phyloP scores from a whole-genome alignment of 2,329 filamentous ascomycete species.

The Alternaria dauci region DNA sequence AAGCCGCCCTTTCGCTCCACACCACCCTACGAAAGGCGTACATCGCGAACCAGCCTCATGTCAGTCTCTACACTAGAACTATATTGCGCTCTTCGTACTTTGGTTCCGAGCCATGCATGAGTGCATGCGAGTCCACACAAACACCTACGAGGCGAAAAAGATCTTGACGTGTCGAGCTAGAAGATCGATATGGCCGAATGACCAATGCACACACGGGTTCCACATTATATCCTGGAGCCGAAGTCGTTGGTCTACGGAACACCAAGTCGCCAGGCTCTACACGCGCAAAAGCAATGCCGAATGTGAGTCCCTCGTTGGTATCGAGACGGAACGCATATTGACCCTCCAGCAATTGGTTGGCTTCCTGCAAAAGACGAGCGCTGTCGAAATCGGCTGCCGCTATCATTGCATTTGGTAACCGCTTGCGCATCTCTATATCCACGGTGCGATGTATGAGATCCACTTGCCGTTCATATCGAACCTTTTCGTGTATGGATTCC shows the following conservation, averaged over 20 bases:
- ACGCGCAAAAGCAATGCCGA: neutral
- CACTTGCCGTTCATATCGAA: too few species aligned
- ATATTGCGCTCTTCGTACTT: neutral
- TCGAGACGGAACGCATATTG: neutral
- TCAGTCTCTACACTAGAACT: fast-evolving
- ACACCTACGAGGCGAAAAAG: neutral
- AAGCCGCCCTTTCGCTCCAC: too few species aligned
- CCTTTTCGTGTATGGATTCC: too few species aligned
- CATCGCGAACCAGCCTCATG: too few species aligned
- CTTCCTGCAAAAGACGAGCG: too few species aligned
- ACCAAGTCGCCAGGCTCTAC: neutral
- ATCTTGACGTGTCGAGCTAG: neutral
- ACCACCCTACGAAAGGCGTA: too few species aligned
- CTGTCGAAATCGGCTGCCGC: too few species aligned
- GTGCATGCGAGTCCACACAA: neutral
- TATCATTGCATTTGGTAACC: too few species aligned
- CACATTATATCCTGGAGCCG: neutral
- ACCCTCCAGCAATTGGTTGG: neutral
- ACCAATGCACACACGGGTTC: neutral
- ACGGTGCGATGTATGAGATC: too few species aligned
- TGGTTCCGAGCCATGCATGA: neutral
- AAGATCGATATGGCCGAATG: neutral
- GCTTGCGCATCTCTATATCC: too few species aligned
- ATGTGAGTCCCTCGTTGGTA: neutral
- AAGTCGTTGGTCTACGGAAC: neutral